Evolutionary conservation across 2,329 filamentous ascomycete species (phyloP).

Genomic region (Sclerotinia minor): DNA sequence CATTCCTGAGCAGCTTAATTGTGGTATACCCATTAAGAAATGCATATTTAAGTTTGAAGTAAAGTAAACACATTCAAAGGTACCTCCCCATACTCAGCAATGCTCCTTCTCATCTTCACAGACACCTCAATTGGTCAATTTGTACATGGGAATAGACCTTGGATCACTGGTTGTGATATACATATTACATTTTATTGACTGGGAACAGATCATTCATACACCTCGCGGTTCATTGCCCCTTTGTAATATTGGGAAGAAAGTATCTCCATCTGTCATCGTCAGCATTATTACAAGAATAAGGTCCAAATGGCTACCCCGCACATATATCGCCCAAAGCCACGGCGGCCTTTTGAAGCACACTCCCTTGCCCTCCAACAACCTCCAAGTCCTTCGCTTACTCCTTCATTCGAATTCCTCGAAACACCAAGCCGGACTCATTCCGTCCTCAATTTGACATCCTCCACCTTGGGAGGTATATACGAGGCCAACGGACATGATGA

Average conservation of each 20-base stretch:
- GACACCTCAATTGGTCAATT: constrained; percentile 2
- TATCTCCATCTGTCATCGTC: not conserved
- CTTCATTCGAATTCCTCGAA: constrained; percentile 58
- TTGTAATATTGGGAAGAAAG: not conserved
- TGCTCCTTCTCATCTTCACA: not conserved
- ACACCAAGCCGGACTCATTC: constrained; percentile 71
- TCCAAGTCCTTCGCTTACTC: constrained; percentile 56
- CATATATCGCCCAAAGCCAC: constrained; percentile 68
- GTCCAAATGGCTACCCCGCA: constrained; percentile 32
- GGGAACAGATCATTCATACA: not conserved
- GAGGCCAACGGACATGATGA: constrained; percentile 62
- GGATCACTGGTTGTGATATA: too few relatives aligned
- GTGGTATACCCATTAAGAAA: not conserved
- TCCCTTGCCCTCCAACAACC: constrained; percentile 46
- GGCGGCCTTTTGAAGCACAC: constrained; percentile 65
- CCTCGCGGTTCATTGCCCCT: not conserved
- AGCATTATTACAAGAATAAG: not conserved
- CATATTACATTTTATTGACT: constrained; percentile 14
- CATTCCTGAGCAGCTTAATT: not conserved
- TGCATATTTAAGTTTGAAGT: constrained; percentile 12
- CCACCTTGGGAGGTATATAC: constrained; percentile 91
- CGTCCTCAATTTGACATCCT: constrained; percentile 81
- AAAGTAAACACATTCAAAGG: constrained; percentile 9
- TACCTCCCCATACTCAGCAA: constrained; percentile 15
- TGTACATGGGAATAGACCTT: not conserved